Percentiles rank a stretch among this genome's conserved stretches.
Conservation (phyloP, 1,139 yeast species). For the Kodamaea fungicola region DNA sequence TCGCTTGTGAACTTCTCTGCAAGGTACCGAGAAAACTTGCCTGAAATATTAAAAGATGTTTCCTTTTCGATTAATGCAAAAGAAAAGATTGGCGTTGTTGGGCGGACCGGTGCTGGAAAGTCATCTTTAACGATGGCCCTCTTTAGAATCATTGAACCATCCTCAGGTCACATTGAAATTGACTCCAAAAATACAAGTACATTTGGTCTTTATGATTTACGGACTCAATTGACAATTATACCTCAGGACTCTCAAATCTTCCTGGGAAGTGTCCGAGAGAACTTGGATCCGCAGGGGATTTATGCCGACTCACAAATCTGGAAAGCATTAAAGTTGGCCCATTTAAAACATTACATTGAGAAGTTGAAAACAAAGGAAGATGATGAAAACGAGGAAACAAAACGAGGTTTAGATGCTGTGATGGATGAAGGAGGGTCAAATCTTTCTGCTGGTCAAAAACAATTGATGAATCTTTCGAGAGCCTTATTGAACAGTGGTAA, state of each 20-base stretch:
- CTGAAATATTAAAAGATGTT: constrained; percentile 23
- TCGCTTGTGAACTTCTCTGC: constrained; percentile 23
- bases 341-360: constrained; percentile 25
- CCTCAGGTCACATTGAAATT: constrained; percentile 24
- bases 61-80: constrained; percentile 19
- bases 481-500: constrained; percentile 16
- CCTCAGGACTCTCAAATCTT: constrained; percentile 31
- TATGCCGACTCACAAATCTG: constrained; percentile 24
- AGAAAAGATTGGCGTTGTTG: constrained; percentile 30
- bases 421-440: constrained; percentile 19
- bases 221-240: constrained; percentile 26
- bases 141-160: constrained; percentile 28
- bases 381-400: constrained; percentile 15
- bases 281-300: constrained; percentile 26
- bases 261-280: constrained; percentile 26
- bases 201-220: constrained; percentile 26
- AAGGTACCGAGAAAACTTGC: constrained; percentile 24
- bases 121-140: constrained; percentile 28
- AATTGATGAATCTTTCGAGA: constrained; percentile 19
- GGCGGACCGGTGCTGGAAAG: constrained; percentile 33
- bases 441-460: constrained; percentile 22
- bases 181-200: constrained; percentile 23
- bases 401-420: constrained; percentile 16
- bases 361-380: constrained; percentile 23
- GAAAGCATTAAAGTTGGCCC: constrained; percentile 27